phyloP scores from a whole-genome alignment of 2,329 filamentous ascomycete species.

The Beauveria sp. region DNA sequence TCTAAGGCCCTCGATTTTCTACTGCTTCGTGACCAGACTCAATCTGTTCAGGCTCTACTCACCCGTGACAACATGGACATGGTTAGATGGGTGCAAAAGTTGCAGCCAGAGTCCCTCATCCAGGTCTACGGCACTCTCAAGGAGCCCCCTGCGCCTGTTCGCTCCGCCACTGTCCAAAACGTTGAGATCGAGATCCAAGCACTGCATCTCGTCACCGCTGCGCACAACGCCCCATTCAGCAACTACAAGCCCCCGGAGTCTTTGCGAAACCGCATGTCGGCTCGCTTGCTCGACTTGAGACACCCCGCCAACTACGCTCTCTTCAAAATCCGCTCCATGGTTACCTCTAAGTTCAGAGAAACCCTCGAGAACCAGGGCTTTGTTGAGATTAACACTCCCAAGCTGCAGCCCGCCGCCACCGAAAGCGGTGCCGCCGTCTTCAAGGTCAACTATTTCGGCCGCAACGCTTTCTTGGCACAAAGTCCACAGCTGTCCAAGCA shows the following conservation, averaged over 20 bases:
- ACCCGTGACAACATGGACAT: constrained; percentile 53
- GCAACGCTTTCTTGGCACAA: constrained; percentile 81
- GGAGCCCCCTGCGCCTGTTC: constrained; percentile 64
- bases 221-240: constrained; percentile 42
- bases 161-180: constrained; percentile 66
- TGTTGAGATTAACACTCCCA: constrained; percentile 90
- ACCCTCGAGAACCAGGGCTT: constrained; percentile 65
- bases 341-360: constrained; percentile 71
- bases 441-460: constrained; percentile 83
- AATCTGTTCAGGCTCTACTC: constrained; percentile 73
- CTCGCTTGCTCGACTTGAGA: constrained; percentile 76
- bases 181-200: constrained; percentile 64
- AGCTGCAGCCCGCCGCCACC: constrained; percentile 81
- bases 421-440: constrained; percentile 91
- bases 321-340: constrained; percentile 76
- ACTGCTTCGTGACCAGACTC: constrained; percentile 75
- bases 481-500: constrained; percentile 90
- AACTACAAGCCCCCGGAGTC: constrained; percentile 58
- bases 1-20: constrained; percentile 79
- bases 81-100: constrained; percentile 79
- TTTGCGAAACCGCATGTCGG: constrained; percentile 61
- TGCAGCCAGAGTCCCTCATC: constrained; percentile 71
- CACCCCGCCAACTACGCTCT: constrained; percentile 82
- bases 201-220: constrained; percentile 44
- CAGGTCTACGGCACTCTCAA: constrained; percentile 68